Base-by-base conservation (phyloP, 805 yeast species). In the Barnettozyma sucrosica region DNA sequence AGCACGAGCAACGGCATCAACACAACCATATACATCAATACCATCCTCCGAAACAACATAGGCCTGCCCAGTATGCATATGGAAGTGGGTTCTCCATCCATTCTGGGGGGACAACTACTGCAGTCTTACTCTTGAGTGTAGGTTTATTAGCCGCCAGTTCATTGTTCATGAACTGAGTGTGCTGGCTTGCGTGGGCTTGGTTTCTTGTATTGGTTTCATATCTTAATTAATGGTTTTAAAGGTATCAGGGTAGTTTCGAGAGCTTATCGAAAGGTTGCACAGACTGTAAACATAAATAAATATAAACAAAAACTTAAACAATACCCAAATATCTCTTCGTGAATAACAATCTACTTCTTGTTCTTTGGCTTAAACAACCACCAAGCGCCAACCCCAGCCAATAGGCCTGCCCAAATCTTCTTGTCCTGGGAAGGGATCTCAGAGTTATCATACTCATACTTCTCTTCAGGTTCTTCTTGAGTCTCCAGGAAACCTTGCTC, bases 361-460 rank as follows among this genome's bases (percentile, higher is more conserved):
- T 45, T 36, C 40, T 40, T 51, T 47, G 51, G 45, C 34, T 53
- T 60, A 38, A 53, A 47, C 4, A 51, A 48, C 65, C 65, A 64
- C 66, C 68, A 63, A 24, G 56, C 52, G 23, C 59, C 61, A 40
- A 62, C 55, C 14, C 54, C 51, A 18, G 61, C 62, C 13, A 56
- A 50, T 36, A 58, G 50, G 11, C 63, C 59, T 7, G 51, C 49
- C 47, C 63, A 48, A 41, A 58, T 49, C 20, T 47, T 43, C 48
- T 60, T 64, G 45, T 66, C 69, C 19, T 52, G 47, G 7, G 46
- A 23, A 6, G 57, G 44, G 20, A 65, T 46, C 16, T 52, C 41
- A 21, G 42, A 28, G 3, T 49, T 36, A 9, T 54, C 53, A 32
- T 52, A 52, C 34, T 51, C 46, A 36, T 55, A 59, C 23, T 53